A percentile compares a stretch with the other conserved stretches of the same genome.
Evolutionary conservation across 306 rosid species (phyloP).

Genomic region (Sechiopsis laciniata): DNA sequence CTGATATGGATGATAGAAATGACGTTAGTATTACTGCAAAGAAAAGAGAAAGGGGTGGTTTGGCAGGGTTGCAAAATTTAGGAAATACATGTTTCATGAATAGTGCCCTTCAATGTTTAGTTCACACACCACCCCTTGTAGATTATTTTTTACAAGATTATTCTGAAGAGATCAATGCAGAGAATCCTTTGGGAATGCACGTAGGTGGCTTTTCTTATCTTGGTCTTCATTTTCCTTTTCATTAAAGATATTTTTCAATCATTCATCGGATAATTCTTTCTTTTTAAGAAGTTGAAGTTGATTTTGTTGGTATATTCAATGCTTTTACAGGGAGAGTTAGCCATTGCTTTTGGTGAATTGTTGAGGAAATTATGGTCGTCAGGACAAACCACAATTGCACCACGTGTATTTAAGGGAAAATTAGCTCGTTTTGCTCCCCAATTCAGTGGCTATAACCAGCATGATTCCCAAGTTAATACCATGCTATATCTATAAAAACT

Average conservation of each 20-base stretch:
- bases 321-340: slow-evolving; percentile 83
- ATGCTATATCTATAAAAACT: slow-evolving; percentile 12
- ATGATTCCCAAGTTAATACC: slow-evolving; percentile 89
- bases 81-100: slow-evolving; percentile 99
- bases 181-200: slow-evolving; percentile 94
- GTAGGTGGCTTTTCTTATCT: slow-evolving; percentile 44
- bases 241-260: background rate
- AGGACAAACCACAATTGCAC: slow-evolving; percentile 73
- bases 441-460: slow-evolving; percentile 97
- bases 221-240: background rate
- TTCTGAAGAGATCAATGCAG: slow-evolving; percentile 74
- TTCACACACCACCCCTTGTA: slow-evolving; percentile 80
- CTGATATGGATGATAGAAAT: slow-evolving; percentile 54
- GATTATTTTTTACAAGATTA: slow-evolving; percentile 91
- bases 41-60: slow-evolving; percentile 70
- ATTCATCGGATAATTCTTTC: background rate
- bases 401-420: slow-evolving; percentile 88
- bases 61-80: slow-evolving; percentile 95
- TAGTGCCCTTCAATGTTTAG: slow-evolving; percentile 88
- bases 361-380: slow-evolving; percentile 95
- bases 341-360: slow-evolving; percentile 87
- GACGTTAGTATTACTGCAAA: slow-evolving; percentile 36
- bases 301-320: slow-evolving; percentile 1
- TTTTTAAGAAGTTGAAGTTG: background rate
- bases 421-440: slow-evolving; percentile 98